Base-by-base conservation (phyloP, 106 monocot genomes). In the Allium sativum region DNA sequence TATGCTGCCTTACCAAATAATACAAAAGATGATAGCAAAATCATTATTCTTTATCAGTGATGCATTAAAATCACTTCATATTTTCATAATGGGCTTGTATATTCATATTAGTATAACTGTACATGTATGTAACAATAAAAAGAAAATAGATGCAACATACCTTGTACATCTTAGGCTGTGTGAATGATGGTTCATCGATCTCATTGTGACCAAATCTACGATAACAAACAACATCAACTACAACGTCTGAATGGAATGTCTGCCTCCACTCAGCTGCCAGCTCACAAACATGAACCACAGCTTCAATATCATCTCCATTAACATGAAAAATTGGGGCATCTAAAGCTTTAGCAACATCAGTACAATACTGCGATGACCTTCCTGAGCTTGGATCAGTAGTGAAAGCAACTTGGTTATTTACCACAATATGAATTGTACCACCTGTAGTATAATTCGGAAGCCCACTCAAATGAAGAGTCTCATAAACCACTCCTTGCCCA, bases 251-350 rank as follows among this genome's bases (percentile, higher is more conserved):
- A 79, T 91, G 91, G 61, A 91, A 96, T 0, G 47, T 91, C 67
- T 96, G 96, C 12, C 96, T 81, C 96, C 95, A 96, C 74, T 90
- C 95, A 21, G 82, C 84, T 12, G 95, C 95, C 61, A 96, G 87
- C 70, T 96, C 84, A 72, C 79, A 91, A 52, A 70, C 96, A 80
- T 80, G 87, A 42, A 85, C 91, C 48, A 96, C 87, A 11, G 96
- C 96, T 73, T 96, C 96, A 65, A 91, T 68, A 61, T 96, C 96
- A 74, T 96, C 96, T 4, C 96, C 96, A 80, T 96, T 91, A 11
- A 91, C 96, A 80, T 96, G 96, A 47, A 96, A 91, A 64, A 96
- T 91, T 18, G 96, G 96, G 45, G 78, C 87, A 77, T 70, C 53
- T 43, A 96, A 66, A 11, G 96, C 87, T 65, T 96, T 96, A 4